These are phyloP conservation scores for Garcia nutans DNA, from an alignment of 345 rosid species.

Conservation along the genomic window DNA sequence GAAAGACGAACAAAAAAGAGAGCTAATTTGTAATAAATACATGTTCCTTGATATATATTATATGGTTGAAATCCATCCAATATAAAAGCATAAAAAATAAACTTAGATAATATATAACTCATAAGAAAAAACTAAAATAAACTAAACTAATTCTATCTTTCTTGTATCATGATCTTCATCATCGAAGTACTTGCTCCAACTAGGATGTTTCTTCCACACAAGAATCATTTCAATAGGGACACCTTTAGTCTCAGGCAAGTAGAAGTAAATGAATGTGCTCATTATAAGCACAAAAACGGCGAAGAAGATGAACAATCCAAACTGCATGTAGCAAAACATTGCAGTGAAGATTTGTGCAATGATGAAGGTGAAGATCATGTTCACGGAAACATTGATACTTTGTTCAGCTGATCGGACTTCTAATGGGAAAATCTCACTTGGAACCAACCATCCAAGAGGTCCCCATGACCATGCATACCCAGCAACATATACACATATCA, in stretches of 20 bases:
- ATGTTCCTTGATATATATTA: too few relatives aligned
- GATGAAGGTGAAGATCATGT: conserved; percentile 56
- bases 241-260: conserved; percentile 44
- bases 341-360: conserved; percentile 57
- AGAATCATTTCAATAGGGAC: conserved; percentile 34
- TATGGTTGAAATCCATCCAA: neutral
- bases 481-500: too few relatives aligned
- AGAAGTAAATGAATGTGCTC: conserved; percentile 38
- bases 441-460: conserved; percentile 35
- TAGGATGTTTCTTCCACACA: conserved; percentile 30
- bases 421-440: conserved; percentile 58
- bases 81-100: too few relatives aligned
- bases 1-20: too few relatives aligned
- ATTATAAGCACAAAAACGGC: conserved; percentile 39
- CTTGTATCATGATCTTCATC: neutral
- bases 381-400: conserved; percentile 44
- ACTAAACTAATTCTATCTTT: neutral
- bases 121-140: too few relatives aligned
- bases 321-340: conserved; percentile 51
- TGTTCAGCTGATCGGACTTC: conserved; percentile 63
- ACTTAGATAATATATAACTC: too few relatives aligned
- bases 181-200: conserved; percentile 19
- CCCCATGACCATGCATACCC: too few relatives aligned
- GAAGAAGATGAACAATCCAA: conserved; percentile 51
- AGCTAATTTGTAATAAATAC: too few relatives aligned